Base-by-base conservation (phyloP, 352 stramenopile species). In the Phytophthora multivora region DNA sequence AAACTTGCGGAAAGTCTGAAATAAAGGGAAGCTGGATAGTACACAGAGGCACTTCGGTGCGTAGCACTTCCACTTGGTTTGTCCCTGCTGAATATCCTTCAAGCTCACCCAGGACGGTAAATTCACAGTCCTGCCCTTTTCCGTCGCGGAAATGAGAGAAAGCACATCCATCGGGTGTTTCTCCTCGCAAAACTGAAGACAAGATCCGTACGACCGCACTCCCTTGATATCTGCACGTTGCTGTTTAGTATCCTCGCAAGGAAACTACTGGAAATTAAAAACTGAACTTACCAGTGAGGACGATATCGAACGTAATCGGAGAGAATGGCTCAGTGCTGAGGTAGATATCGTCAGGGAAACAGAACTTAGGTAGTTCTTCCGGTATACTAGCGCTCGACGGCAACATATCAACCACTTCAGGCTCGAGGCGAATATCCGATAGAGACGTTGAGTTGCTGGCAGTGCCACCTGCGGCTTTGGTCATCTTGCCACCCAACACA, bases 321-420 rank as follows among this genome's bases (percentile, higher is more conserved):
- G 79, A 64, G 1, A 77, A 66, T 0, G 63, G 50, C 39, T 83
- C 71, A 4, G 53, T 77, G 3, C 42, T 74, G n/a, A 91, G 62
- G 40, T 79, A 79, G 3, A 80, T 75, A 13, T 81, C 70, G 11
- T 88, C 73, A 11, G 83, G 81, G 33, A 89, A 90, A 40, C 82
- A 91, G 41, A 93, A 91, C 46, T 86, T 91, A 0, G 81, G 85
- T 9, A 93, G 63, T 18, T 90, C 79, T 12, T 89, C 82, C 2
- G 84, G 84, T 2, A 90, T 47, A 47, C 59, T 73, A 3, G 75
- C 64, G 9, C 43, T 67, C 3, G 75, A 68, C 0, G 83, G 77
- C 5, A 90, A 40, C 2, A 79, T 47, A n/a, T 92, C 78, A 0
- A 89, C 46, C 2, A 90, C 71, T 31, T 78, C 65, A 0, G 78